Evolutionary conservation across 2,329 filamentous ascomycete genomes (phyloP).

Genomic region (Neonectria sp.): DNA sequence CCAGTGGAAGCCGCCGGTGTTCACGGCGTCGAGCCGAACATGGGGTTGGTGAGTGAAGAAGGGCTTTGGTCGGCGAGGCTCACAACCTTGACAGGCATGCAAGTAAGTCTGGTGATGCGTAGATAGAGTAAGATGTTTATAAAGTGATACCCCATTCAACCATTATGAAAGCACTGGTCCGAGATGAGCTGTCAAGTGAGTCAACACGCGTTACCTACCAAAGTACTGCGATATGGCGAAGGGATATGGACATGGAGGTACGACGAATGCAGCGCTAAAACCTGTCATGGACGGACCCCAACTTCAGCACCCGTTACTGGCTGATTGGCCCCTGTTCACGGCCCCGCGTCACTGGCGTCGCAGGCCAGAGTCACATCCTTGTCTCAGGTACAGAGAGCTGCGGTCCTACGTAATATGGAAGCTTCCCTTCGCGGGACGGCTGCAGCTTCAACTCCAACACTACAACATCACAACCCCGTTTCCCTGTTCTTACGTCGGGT

Average conservation of each 20-base stretch:
- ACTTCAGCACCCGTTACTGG: neutral
- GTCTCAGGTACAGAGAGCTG: slow-evolving; percentile 28
- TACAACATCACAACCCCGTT: neutral
- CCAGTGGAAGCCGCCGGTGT: slow-evolving; percentile 97
- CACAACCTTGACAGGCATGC: neutral
- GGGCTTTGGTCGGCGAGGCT: neutral
- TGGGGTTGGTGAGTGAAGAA: slow-evolving; percentile 92
- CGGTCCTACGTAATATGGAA: slow-evolving; percentile 19
- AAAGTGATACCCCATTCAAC: slow-evolving; percentile 40
- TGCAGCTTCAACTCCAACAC: slow-evolving; percentile 4
- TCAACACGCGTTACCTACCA: neutral
- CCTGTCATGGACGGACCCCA: neutral
- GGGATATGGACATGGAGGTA: neutral
- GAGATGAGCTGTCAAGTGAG: neutral
- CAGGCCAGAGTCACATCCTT: slow-evolving; percentile 18
- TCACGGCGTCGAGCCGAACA: slow-evolving; percentile 89
- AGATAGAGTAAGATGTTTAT: slow-evolving; percentile 14
- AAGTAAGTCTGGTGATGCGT: neutral
- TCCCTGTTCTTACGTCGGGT: neutral
- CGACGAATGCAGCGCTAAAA: slow-evolving; percentile 2
- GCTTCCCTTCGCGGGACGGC: neutral
- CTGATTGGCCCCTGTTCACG: neutral
- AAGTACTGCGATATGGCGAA: neutral
- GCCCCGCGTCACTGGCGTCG: slow-evolving; percentile 2
- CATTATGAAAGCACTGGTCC: neutral